Percentiles rank a stretch among this genome's conserved stretches.
These are phyloP conservation scores for Cyathus striatus DNA, from an alignment of 768 basidiomycete species.

Conservation along the genomic window DNA sequence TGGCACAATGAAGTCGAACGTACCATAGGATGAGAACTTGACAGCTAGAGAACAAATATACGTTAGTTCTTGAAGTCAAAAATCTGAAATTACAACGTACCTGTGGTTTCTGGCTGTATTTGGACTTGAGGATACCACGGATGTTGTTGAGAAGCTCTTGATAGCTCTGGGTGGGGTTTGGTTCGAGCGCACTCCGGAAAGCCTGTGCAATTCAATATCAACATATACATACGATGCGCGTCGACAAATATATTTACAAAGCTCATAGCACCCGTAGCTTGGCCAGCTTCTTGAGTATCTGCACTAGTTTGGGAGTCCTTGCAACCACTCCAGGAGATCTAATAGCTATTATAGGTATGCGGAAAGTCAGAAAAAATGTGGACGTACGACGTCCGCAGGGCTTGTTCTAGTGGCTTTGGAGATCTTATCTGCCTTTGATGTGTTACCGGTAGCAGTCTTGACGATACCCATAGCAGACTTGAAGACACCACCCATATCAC, in stretches of 20 bases:
- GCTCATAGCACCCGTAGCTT: constrained; percentile 77
- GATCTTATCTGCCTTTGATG: constrained; percentile 57
- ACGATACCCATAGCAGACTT: constrained; percentile 68
- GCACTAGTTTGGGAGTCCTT: constrained; percentile 82
- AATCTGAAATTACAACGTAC: constrained; percentile 8
- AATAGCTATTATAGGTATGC: neutral
- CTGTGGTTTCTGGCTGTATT: constrained; percentile 41
- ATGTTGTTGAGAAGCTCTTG: constrained; percentile 35
- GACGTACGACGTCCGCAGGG: constrained; percentile 78
- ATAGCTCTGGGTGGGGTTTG: constrained; percentile 34
- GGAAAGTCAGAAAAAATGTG: neutral
- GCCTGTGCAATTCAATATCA: constrained; percentile 24
- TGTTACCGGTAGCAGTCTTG: constrained; percentile 66
- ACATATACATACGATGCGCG: constrained; percentile 1
- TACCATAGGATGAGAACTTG: constrained; percentile 27
- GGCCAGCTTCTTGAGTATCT: constrained; percentile 61
- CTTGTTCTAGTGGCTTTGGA: constrained; percentile 65
- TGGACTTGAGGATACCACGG: constrained; percentile 30
- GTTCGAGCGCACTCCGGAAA: neutral
- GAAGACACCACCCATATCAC: constrained; percentile 78
- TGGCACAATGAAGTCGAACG: neutral
- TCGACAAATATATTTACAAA: constrained; percentile 38
- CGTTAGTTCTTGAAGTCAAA: neutral
- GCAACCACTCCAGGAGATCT: constrained; percentile 87
- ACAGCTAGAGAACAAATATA: constrained; percentile 10